These are phyloP conservation scores for Meyerozyma carpophila DNA, from an alignment of 1,139 yeast genomes.

Conservation along the genomic window DNA sequence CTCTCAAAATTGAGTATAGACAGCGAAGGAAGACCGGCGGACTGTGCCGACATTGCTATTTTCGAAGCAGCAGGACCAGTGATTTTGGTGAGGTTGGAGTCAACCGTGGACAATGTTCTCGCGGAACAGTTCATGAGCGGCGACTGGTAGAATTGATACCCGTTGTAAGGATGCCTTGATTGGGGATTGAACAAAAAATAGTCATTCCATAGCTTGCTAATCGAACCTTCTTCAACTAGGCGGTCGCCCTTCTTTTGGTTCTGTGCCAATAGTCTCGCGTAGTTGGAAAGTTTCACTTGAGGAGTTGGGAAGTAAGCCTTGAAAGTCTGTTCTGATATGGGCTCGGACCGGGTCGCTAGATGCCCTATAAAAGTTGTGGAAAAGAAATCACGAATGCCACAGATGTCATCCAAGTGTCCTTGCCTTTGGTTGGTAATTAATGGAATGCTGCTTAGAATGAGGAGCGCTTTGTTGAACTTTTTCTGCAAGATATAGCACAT, in stretches of 20 bases:
- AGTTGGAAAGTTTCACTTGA: constrained; percentile 5
- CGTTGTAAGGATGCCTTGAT: constrained; percentile 32
- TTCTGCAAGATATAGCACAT: constrained; percentile 27
- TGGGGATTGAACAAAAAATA: constrained; percentile 24
- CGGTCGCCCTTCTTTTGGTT: constrained; percentile 1
- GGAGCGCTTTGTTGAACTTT: constrained; percentile 27
- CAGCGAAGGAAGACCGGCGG: constrained; percentile 22
- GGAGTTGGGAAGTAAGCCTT: constrained; percentile 30
- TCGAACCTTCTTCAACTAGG: constrained; percentile 19
- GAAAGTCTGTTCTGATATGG: constrained; percentile 28
- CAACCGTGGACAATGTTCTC: constrained; percentile 33
- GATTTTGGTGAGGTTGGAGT: constrained; percentile 24
- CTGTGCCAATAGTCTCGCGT: constrained; percentile 3
- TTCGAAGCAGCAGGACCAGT: constrained; percentile 26
- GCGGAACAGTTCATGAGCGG: constrained; percentile 31
- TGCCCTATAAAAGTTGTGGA: constrained; percentile 22
- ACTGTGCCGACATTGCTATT: constrained; percentile 26
- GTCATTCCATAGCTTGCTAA: constrained; percentile 29
- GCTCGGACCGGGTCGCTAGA: constrained; percentile 16
- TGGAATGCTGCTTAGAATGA: constrained; percentile 33
- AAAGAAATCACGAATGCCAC: constrained; percentile 29
- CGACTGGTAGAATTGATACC: constrained; percentile 31
- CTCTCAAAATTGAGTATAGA: constrained; percentile 31
- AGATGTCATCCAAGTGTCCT: constrained; percentile 16
- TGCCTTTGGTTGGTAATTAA: constrained; percentile 13